These are phyloP conservation scores for Lentinus tigrinus DNA, from an alignment of 768 basidiomycete species.

Conservation along the genomic window DNA sequence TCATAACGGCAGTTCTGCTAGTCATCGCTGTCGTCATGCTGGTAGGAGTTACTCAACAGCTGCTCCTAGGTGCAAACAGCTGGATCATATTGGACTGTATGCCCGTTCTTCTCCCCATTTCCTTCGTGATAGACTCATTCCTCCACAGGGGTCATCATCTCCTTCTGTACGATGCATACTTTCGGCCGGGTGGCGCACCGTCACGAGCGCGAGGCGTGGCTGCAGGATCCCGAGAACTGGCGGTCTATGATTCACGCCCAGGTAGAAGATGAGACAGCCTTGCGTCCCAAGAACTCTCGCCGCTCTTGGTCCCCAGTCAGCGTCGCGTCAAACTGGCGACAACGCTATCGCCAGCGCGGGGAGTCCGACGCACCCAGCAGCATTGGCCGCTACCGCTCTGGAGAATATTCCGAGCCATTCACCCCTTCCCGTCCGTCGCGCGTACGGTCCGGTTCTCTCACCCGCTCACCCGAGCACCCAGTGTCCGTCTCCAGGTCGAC, in stretches of 20 bases:
- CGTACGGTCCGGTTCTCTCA: background rate
- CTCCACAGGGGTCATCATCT: slow-evolving; percentile 51
- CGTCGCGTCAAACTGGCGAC: slow-evolving; percentile 9
- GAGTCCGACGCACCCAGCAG: slow-evolving; percentile 10
- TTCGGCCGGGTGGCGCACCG: slow-evolving; percentile 57
- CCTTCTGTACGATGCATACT: slow-evolving; percentile 56
- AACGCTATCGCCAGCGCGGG: slow-evolving; percentile 6
- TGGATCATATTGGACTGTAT: slow-evolving; percentile 60
- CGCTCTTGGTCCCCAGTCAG: slow-evolving; percentile 20
- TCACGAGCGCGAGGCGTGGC: slow-evolving; percentile 56
- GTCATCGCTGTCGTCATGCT: slow-evolving; percentile 48
- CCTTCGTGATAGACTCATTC: slow-evolving; percentile 7
- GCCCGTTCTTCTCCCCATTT: slow-evolving; percentile 18
- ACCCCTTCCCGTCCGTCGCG: background rate
- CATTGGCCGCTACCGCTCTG: background rate
- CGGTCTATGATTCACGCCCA: slow-evolving; percentile 35
- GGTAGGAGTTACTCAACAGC: slow-evolving; percentile 48
- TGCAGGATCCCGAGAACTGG: slow-evolving; percentile 48
- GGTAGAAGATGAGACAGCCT: slow-evolving; percentile 16
- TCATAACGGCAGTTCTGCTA: slow-evolving; percentile 49
- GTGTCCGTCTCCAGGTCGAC: slow-evolving; percentile 4
- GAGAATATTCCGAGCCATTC: slow-evolving; percentile 4
- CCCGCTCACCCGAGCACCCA: background rate
- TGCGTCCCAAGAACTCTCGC: slow-evolving; percentile 11
- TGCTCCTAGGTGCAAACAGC: slow-evolving; percentile 43